Conservation (phyloP, 129 eudicot genomes). For the Flaveria ramosissima region DNA sequence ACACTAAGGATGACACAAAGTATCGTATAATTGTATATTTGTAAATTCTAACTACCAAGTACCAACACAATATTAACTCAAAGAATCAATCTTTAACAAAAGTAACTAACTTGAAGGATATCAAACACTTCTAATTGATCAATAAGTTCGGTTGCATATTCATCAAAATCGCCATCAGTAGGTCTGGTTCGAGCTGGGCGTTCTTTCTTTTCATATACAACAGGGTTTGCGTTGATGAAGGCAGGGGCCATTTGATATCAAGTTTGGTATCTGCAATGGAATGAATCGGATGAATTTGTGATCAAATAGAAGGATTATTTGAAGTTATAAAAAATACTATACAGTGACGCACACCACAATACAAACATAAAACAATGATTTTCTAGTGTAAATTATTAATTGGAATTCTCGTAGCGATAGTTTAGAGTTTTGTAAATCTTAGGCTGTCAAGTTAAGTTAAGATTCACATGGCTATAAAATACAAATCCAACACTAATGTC, state of each 20-base stretch:
- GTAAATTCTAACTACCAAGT: no score
- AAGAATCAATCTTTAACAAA: not conserved
- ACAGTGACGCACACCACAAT: no score
- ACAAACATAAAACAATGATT: no score
- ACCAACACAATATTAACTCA: not conserved
- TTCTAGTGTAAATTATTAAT: no score
- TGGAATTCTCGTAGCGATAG: no score
- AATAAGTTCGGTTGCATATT: slow-evolving; percentile 67
- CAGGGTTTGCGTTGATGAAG: slow-evolving; percentile 79
- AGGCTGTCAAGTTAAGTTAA: no score
- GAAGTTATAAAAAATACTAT: no score
- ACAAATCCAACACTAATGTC: no score
- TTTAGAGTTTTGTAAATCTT: no score
- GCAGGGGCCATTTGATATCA: slow-evolving; percentile 53
- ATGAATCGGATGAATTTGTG: not conserved
- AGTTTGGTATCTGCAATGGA: slow-evolving; percentile 18
- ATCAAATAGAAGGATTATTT: not conserved
- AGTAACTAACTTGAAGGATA: slow-evolving; percentile 54
- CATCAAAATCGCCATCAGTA: slow-evolving; percentile 47
- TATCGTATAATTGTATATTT: not conserved
- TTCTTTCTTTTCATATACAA: slow-evolving; percentile 78
- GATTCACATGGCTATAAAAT: no score
- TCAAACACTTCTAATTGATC: slow-evolving; percentile 84
- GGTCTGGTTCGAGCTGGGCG: slow-evolving; percentile 61
- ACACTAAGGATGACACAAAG: slow-evolving; percentile 46